Evolutionary conservation across 345 rosid genomes (phyloP), one percentile per base, ranked within the genome.

Genomic region (Populus davidiana): DNA sequence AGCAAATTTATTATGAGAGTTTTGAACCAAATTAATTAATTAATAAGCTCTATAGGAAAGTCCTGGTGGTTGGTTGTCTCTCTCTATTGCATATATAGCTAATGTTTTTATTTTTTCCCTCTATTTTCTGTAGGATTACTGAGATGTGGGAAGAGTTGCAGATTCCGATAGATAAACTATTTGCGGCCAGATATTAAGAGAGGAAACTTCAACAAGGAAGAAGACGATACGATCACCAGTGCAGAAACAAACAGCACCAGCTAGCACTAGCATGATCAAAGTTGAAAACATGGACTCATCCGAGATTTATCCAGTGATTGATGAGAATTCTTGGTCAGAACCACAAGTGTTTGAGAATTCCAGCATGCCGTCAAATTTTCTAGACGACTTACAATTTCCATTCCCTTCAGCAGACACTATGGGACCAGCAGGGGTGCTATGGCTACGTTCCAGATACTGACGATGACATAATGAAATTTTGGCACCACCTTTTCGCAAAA

Each of bases 71-170:
- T 54, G 62, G 62, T 8, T 54, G 21, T 54, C 25, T 54, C 62
- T 41, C 11, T 38, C 13, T 21, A 54, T 21, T 54, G 62, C 25
- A 21, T 21, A 10, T 9, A 10, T 54, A 54, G 21, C 25, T 54
- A 21, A 54, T 54, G 62, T 54, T 54, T 54, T 54, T 6, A 20
- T 21, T 41, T 25, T 38, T 38, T 6, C 7, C 7, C 39, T 31
- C 38, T 61, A 8, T 12, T 76, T 21, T 67, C 25, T 71, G 21
- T 49, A 94, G 98, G 97, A 64, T 83, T 92, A 21, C 75, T 86
- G 69, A 88, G 98, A 85, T 91, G 96, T 74, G 92, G 93, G 67
- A 91, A 91, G 78, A 91, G 93, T 80, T 90, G 96, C 87, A 87
- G 96, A 81, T 88, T 91, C 16, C 75, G 96, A 62, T 91, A 93